Conservation (phyloP, 2,329 filamentous ascomycete species). For the Calcarisporium arbuscula region DNA sequence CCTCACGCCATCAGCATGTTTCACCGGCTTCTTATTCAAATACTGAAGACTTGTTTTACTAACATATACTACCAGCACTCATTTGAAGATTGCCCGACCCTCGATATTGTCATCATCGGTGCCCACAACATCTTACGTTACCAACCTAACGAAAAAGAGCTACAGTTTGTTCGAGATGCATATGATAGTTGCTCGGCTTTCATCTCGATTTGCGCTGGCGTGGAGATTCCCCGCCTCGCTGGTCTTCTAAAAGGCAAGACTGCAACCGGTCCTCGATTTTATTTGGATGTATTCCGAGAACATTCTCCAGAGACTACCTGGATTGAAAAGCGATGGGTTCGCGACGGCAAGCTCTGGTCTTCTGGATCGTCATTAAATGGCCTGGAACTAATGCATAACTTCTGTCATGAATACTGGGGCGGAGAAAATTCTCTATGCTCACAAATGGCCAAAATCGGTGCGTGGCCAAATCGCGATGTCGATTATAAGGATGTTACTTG, state of each 20-base stretch:
- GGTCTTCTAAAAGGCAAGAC: slow-evolving; percentile 31
- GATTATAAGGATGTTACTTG: slow-evolving; percentile 23
- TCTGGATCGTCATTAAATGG: slow-evolving; percentile 28
- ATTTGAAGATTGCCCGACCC: slow-evolving; percentile 29
- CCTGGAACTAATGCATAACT: slow-evolving; percentile 25
- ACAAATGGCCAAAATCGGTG: slow-evolving; percentile 12
- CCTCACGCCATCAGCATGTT: slow-evolving; percentile 22
- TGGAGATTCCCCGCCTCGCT: slow-evolving; percentile 22
- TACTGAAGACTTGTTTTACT: not conserved
- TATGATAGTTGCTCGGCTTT: slow-evolving; percentile 29
- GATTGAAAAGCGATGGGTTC: slow-evolving; percentile 30
- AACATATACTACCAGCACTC: slow-evolving; percentile 22
- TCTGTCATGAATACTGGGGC: slow-evolving; percentile 22
- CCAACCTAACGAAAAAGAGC: slow-evolving; percentile 23
- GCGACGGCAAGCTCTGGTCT: slow-evolving; percentile 31
- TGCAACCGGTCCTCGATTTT: slow-evolving; percentile 25
- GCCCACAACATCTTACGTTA: slow-evolving; percentile 27
- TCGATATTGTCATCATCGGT: slow-evolving; percentile 36
- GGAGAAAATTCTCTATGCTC: slow-evolving; percentile 15
- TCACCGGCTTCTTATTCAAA: not conserved
- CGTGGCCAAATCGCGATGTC: slow-evolving; percentile 22
- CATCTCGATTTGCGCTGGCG: slow-evolving; percentile 32
- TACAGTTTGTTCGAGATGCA: slow-evolving; percentile 28
- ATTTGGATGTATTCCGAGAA: slow-evolving; percentile 20
- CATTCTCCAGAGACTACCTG: slow-evolving; percentile 24